Evolutionary conservation across 179 eudicot species (phyloP), one percentile per base, ranked within the genome.

Genomic region (Nepenthes alata): DNA sequence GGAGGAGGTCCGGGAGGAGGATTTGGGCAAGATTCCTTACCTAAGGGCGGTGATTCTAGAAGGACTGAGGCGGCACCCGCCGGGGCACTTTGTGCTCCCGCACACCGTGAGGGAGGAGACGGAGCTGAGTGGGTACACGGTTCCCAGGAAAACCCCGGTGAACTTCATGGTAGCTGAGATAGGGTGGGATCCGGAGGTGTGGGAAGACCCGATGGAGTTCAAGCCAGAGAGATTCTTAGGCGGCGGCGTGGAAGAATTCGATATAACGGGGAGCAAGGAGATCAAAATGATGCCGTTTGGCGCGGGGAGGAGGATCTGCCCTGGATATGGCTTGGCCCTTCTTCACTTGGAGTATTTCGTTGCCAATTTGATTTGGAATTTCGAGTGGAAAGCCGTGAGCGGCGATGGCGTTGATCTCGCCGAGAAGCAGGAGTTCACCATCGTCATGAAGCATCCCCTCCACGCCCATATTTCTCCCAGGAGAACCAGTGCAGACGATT

Each of bases 261-360:
- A 60, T 47, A 16, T 44, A 16, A 41, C 41, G 3, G 11, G 70
- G 5, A 59, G 35, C 35, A 41, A 51, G 64, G 71, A 60, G 57
- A 60, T 67, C 9, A 67, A 67, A 25, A 67, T 67, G 67, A 64
- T 64, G 67, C 67, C 67, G 2, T 64, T 64, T 25, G 67, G 67
- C 4, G 60, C 8, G 25, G 67, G 67, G 37, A 38, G 67, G 15
- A 64, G 67, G 67, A 64, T 64, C 16, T 64, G 67, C 55, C 67
- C 67, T 39, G 67, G 38, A 2, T 7, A 37, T 7, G 25, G 15
- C 5, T 15, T 64, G 39, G 67, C 59, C 0, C 1, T 64, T 37
- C 59, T 53, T 39, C 67, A 64, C 4, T 12, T 64, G 51, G 67
- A 64, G 38, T 64, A 64, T 12, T 64, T 64, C 25, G 60, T 55